phyloP scores from a whole-genome alignment of 495 filamentous ascomycete genomes.

The Extremus antarcticus region DNA sequence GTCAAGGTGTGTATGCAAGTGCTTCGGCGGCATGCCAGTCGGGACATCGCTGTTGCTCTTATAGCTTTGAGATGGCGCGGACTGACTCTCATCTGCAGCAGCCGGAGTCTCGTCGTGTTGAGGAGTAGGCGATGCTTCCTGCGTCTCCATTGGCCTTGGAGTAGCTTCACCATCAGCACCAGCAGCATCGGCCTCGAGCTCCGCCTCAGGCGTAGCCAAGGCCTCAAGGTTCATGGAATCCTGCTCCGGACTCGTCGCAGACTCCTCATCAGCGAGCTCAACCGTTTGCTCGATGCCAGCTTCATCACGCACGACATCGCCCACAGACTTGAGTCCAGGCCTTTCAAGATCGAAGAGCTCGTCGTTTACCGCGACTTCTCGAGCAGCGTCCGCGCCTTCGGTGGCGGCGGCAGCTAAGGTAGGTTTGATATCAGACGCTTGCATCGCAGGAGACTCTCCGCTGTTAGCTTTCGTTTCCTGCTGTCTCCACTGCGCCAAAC shows the following conservation, averaged over 20 bases:
- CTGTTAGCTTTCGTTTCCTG: conserved; percentile 9
- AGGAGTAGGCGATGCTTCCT: background rate
- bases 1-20: conserved; percentile 1
- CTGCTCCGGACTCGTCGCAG: background rate
- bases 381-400: background rate
- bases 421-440: background rate
- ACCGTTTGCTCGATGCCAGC: background rate
- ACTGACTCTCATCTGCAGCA: background rate
- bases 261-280: background rate
- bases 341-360: background rate
- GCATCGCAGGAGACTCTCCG: background rate
- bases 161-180: background rate
- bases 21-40: conserved; percentile 1
- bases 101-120: background rate
- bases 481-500: conserved; percentile 9
- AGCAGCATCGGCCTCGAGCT: background rate
- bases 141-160: background rate
- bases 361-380: background rate
- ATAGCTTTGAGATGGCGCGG: no score
- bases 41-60: no score
- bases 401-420: background rate
- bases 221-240: background rate
- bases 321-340: background rate
- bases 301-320: background rate
- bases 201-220: background rate